Evolutionary conservation across 2,329 filamentous ascomycete species (phyloP).

Genomic region (Pseudocercospora cruenta): DNA sequence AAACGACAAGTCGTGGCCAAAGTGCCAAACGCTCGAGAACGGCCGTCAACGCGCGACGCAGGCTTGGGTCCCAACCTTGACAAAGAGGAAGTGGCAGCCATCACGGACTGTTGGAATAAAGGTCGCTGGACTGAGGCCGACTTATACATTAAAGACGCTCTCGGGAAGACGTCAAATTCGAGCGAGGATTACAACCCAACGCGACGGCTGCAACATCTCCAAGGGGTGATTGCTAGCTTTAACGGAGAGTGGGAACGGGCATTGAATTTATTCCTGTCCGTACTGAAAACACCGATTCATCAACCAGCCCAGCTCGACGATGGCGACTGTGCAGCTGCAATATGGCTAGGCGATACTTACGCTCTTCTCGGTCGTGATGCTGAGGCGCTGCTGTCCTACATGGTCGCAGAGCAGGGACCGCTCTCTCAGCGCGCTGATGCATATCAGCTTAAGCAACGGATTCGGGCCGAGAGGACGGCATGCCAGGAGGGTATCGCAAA

Average conservation of each 20-base stretch:
- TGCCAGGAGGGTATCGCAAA: conserved; percentile 11
- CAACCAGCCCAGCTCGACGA: conserved; percentile 20
- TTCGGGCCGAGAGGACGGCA: conserved; percentile 18
- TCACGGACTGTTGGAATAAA: conserved; percentile 20
- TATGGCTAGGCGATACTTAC: conserved; percentile 31
- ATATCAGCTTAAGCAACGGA: conserved; percentile 12
- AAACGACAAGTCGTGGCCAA: no score
- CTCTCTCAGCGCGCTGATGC: conserved; percentile 9
- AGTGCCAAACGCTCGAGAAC: no score
- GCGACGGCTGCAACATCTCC: conserved; percentile 24
- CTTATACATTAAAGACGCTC: conserved; percentile 8
- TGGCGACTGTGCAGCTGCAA: conserved; percentile 30
- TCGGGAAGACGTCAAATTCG: not conserved
- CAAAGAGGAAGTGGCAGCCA: conserved; percentile 11
- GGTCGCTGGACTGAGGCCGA: conserved; percentile 19
- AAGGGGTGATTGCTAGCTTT: conserved; percentile 30
- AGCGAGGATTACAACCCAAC: not conserved
- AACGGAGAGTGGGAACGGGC: conserved; percentile 24
- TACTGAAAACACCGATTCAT: conserved; percentile 23
- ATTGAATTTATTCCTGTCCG: conserved; percentile 24
- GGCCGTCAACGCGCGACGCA: not conserved
- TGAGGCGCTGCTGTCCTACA: conserved; percentile 30
- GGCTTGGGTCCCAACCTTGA: not conserved
- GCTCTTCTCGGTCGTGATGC: conserved; percentile 20
- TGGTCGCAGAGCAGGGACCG: conserved; percentile 24